A percentile compares a stretch with the other conserved stretches of the same genome.
These are phyloP conservation scores for Sisymbrium irio DNA, from an alignment of 345 rosid species.

Conservation along the genomic window DNA sequence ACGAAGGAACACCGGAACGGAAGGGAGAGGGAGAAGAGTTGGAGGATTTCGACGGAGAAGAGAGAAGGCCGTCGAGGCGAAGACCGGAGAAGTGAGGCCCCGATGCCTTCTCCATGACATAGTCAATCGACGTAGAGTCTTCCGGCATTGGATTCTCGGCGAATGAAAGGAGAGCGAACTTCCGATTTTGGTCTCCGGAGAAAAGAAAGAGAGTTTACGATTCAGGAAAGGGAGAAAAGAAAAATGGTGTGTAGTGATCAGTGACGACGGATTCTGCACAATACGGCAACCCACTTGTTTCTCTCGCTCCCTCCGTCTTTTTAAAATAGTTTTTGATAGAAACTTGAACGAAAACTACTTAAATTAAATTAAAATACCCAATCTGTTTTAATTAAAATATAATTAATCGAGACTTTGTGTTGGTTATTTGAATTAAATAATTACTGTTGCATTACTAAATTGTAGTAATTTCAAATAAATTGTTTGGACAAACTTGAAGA, in stretches of 20 bases:
- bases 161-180: neutral
- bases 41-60: constrained; percentile 56
- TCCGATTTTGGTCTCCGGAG: constrained; percentile 13
- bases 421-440: neutral
- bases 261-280: constrained; percentile 21
- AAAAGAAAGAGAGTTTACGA: neutral
- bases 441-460: neutral
- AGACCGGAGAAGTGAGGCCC: constrained; percentile 99
- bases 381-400: neutral
- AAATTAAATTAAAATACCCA: neutral
- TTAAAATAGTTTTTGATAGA: constrained; percentile 1
- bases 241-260: constrained; percentile 9
- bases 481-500: neutral
- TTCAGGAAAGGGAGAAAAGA: neutral
- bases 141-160: constrained; percentile 43
- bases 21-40: constrained; percentile 40
- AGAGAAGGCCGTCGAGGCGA: constrained; percentile 67
- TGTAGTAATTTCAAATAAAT: neutral
- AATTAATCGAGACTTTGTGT: neutral
- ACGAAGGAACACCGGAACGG: constrained; percentile 19
- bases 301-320: constrained; percentile 23
- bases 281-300: constrained; percentile 26
- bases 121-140: constrained; percentile 59
- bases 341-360: neutral
- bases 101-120: constrained; percentile 93